Base-by-base conservation (phyloP, 352 stramenopile genomes). In the Globisporangium viniferum region DNA sequence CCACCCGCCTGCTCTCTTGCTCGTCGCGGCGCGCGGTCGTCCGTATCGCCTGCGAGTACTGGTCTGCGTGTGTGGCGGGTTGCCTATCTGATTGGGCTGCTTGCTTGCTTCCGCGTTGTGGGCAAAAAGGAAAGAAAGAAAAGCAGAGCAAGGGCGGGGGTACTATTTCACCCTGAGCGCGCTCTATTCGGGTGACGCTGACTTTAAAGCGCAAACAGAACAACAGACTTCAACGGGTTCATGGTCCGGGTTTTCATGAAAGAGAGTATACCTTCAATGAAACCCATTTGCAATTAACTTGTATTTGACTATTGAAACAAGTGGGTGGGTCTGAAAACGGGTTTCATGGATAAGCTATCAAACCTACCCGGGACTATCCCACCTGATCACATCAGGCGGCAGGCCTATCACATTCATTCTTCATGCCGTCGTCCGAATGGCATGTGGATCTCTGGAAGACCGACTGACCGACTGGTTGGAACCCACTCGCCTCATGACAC, bases 91-190 rank as follows among this genome's bases (percentile, higher is more conserved):
- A 51, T 51, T 51, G 44, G 18, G 44, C 44, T 51, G 41, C 41
- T 58, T 58, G 51, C 51, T 58, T 35, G n/a, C n/a, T n/a, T n/a
- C n/a, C 2, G 6, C 2, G 22, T n/a, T 59, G 53, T 36, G 53
- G 8, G 27, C 53, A 18, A 59, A 59, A 59, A 36, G 53, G 53
- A 59, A 59, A 59, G 53, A 59, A 59, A 31, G 27, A 58, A 59
- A 51, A 51, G 44, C 5, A 22, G 18, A 18, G 5, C 5, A 12
- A 46, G 39, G 12, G 44, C 44, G 44, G 44, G 44, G 44, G 44
- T 51, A 51, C 44, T 22, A 51, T 51, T 51, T 51, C 6, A 7
- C 44, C 15, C 44, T 51, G 46, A 54, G 20, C 3, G 46, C 46
- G 20, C 46, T 54, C 46, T 54, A 54, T 54, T 54, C 46, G 46